Evolutionary conservation across 2,329 filamentous ascomycete species (phyloP).

Genomic region (Rugonectria rugulosa): DNA sequence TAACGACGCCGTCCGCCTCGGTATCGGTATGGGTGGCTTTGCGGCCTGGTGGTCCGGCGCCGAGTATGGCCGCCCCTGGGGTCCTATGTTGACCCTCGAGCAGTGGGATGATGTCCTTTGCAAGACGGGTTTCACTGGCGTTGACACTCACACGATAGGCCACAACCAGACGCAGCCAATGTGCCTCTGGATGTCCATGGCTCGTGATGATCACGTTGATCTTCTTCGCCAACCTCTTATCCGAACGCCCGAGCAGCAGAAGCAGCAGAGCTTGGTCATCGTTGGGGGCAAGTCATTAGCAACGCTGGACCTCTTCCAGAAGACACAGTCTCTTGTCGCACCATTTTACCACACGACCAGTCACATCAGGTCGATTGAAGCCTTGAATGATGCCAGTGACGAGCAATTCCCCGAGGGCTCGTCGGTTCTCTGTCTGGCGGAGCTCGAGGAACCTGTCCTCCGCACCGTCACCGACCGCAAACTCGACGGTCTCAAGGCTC

Average conservation of each 20-base stretch:
- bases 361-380: no score
- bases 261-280: no score
- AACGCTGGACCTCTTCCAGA: no score
- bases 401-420: no score
- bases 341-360: no score
- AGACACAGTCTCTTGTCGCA: no score
- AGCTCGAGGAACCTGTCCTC: slow-evolving; percentile 2
- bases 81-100: slow-evolving; percentile 11
- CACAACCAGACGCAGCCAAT: slow-evolving; percentile 4
- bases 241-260: no score
- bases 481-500: background rate
- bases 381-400: no score
- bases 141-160: slow-evolving; percentile 9
- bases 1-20: background rate
- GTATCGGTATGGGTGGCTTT: slow-evolving; percentile 10
- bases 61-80: slow-evolving; percentile 13
- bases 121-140: slow-evolving; percentile 17
- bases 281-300: no score
- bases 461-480: background rate
- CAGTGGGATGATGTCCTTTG: slow-evolving; percentile 22
- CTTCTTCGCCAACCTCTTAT: slow-evolving; percentile 8
- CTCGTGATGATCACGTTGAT: slow-evolving; percentile 4
- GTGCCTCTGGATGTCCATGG: slow-evolving; percentile 1
- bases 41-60: slow-evolving; percentile 24
- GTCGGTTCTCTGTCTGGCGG: no score